A percentile compares a stretch with the other conserved stretches of the same genome.
These are phyloP conservation scores for Diaporthe eres DNA, from an alignment of 2,329 filamentous ascomycete genomes.

Conservation along the genomic window DNA sequence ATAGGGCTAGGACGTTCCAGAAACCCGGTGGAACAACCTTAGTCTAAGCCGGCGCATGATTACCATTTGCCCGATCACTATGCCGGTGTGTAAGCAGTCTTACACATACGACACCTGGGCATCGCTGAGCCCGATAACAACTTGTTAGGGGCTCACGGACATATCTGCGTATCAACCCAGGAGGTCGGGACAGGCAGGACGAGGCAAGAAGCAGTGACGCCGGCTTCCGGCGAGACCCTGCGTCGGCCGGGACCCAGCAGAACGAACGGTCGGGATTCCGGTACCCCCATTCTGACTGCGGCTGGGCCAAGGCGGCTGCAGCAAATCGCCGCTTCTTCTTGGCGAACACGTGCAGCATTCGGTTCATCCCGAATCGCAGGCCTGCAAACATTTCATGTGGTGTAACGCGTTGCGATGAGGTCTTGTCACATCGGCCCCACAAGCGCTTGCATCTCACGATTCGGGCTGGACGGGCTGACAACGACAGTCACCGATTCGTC, in stretches of 20 bases:
- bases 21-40: slow-evolving; percentile 20
- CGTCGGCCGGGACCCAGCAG: slow-evolving; percentile 18
- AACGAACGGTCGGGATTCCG: neutral
- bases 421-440: slow-evolving; percentile 43
- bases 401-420: neutral
- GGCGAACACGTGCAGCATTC: slow-evolving; percentile 16
- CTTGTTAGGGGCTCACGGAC: neutral
- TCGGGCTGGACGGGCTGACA: neutral
- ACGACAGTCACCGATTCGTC: neutral
- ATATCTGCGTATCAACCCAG: neutral
- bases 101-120: slow-evolving; percentile 8
- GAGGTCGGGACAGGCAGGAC: neutral
- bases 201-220: neutral
- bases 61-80: slow-evolving; percentile 5
- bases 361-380: slow-evolving; percentile 18
- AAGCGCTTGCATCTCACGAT: slow-evolving; percentile 42
- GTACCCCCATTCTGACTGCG: slow-evolving; percentile 7
- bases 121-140: slow-evolving; percentile 16
- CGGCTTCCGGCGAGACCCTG: neutral
- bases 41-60: slow-evolving; percentile 16
- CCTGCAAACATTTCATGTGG: neutral
- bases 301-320: slow-evolving; percentile 11
- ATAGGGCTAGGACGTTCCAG: slow-evolving; percentile 34
- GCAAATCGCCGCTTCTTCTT: slow-evolving; percentile 25
- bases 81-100: slow-evolving; percentile 29